Conservation (phyloP, 2,329 filamentous ascomycete species). For the Verticillium longisporum region DNA sequence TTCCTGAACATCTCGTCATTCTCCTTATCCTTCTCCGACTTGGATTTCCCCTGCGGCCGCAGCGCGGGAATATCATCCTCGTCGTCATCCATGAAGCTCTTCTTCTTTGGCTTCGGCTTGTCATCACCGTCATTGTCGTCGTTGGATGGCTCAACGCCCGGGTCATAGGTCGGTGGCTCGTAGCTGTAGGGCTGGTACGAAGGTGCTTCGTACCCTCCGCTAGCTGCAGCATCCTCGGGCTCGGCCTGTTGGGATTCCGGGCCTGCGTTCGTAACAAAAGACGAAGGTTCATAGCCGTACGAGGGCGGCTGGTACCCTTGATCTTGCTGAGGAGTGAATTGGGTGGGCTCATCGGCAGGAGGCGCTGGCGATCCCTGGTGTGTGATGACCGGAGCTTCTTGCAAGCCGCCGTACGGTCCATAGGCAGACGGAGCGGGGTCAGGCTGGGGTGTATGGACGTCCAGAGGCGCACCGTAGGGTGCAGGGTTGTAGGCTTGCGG, state of each 20-base stretch:
- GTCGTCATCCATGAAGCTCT: slow-evolving; percentile 75
- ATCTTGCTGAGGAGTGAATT: slow-evolving; percentile 4
- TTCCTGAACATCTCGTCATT: slow-evolving; percentile 81
- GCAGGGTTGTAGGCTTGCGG: slow-evolving; percentile 23
- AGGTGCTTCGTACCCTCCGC: slow-evolving; percentile 53
- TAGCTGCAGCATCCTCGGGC: slow-evolving; percentile 20
- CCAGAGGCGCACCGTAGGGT: not conserved
- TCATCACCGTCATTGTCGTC: slow-evolving; percentile 39
- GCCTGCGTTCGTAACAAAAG: slow-evolving; percentile 24
- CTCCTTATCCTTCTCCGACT: slow-evolving; percentile 65
- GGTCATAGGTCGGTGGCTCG: slow-evolving; percentile 51
- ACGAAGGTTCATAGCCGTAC: slow-evolving; percentile 46
- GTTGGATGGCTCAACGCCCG: slow-evolving; percentile 32
- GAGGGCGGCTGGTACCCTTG: slow-evolving; percentile 36
- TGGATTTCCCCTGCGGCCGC: slow-evolving; percentile 44
- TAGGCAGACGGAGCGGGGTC: slow-evolving; percentile 5
- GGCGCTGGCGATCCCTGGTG: not conserved
- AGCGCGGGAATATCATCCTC: slow-evolving; percentile 59
- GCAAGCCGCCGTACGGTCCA: slow-evolving; percentile 10
- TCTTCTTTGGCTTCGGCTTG: slow-evolving; percentile 61
- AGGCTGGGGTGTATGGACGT: not conserved
- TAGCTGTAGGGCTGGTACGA: slow-evolving; percentile 54
- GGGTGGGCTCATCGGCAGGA: not conserved
- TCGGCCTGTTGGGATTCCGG: slow-evolving; percentile 16
- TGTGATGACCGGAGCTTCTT: not conserved